Conservation (phyloP, 495 filamentous ascomycete genomes). For the Penicillium bovifimosum region DNA sequence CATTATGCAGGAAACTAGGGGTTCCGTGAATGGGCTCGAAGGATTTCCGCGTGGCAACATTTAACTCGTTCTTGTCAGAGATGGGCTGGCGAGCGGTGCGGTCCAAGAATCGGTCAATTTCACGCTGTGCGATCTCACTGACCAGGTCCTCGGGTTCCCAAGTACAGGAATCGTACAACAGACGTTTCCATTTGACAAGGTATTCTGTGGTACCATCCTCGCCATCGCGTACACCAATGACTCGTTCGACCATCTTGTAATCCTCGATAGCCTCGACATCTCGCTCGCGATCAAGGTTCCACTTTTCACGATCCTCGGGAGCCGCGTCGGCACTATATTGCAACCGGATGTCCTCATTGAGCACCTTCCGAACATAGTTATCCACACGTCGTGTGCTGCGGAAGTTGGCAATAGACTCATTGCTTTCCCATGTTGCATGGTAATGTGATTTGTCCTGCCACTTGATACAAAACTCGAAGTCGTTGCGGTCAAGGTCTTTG, state of each 20-base stretch:
- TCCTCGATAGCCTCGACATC: conserved; percentile 78
- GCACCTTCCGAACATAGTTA: conserved; percentile 83
- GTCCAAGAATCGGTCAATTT: conserved; percentile 86
- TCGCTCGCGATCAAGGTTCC: conserved; percentile 81
- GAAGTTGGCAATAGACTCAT: conserved; percentile 58
- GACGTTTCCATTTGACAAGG: conserved; percentile 82
- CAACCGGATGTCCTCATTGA: conserved; percentile 67
- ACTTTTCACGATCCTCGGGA: conserved; percentile 85
- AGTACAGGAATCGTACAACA: conserved; percentile 87
- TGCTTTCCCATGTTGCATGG: conserved; percentile 90
- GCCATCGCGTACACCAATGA: conserved; percentile 73
- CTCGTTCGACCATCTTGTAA: conserved; percentile 83
- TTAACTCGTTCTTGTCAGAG: conserved; percentile 71
- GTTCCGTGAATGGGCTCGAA: conserved; percentile 72
- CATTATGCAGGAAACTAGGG: conserved; percentile 77
- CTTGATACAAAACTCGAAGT: conserved; percentile 95
- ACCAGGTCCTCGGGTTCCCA: conserved; percentile 82
- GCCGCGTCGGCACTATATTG: conserved; percentile 63
- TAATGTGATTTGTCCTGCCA: conserved; percentile 94
- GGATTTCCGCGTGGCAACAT: conserved; percentile 60
- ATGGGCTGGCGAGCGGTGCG: conserved; percentile 67
- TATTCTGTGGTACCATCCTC: conserved; percentile 72
- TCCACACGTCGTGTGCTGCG: conserved; percentile 81
- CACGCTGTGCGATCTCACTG: conserved; percentile 68
- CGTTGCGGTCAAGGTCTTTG: conserved; percentile 58